Evolutionary conservation across 2,329 filamentous ascomycete species (phyloP).

Genomic region (Monosporascus sp.): DNA sequence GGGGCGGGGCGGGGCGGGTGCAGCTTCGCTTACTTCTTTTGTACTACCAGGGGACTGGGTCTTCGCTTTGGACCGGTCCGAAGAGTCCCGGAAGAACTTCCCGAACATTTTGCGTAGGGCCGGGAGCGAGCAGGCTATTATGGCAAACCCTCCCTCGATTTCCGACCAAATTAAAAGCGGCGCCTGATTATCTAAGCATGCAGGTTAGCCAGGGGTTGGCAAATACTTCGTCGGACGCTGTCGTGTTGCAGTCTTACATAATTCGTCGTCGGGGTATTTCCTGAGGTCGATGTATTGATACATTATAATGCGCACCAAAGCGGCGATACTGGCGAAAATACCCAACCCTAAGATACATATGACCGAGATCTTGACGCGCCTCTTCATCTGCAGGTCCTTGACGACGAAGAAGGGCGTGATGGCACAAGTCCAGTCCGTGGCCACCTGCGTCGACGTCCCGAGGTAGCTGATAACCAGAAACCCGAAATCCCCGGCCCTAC

Average conservation of each 20-base stretch:
- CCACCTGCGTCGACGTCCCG: slow-evolving; percentile 4
- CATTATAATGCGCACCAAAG: neutral
- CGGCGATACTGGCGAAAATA: neutral
- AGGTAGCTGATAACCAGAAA: slow-evolving; percentile 2
- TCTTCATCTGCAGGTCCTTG: slow-evolving; percentile 9
- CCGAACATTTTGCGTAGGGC: neutral
- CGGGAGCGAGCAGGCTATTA: neutral
- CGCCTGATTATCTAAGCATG: neutral
- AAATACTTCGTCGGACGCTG: neutral
- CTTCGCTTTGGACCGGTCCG: neutral
- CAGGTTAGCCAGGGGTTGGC: neutral
- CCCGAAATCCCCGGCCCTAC: neutral
- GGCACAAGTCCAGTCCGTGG: slow-evolving; percentile 10
- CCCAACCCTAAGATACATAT: slow-evolving; percentile 7
- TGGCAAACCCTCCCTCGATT: neutral
- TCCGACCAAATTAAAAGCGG: neutral
- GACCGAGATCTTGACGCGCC: slow-evolving; percentile 6
- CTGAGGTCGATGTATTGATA: neutral
- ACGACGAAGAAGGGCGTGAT: slow-evolving; percentile 9
- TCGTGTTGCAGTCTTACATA: neutral
- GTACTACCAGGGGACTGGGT: no score
- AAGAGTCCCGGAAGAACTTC: neutral
- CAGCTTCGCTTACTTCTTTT: no score
- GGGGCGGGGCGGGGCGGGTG: no score
- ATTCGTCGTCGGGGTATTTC: neutral